Base-by-base conservation (phyloP, 495 filamentous ascomycete species). In the Pyrenopolyporus hunteri region DNA sequence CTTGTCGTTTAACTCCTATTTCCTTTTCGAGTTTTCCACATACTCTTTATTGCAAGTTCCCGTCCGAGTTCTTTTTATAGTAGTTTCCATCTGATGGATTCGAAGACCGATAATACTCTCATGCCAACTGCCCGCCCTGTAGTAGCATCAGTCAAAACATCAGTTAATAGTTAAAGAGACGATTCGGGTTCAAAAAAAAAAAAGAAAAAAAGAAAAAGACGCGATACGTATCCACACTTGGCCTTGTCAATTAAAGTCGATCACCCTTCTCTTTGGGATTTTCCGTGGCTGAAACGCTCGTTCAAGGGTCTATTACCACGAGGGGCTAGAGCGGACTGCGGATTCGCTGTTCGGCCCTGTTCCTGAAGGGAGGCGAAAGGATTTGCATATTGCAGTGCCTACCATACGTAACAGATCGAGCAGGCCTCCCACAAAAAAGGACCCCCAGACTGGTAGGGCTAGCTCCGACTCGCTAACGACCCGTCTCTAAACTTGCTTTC, bases 261-360 rank as follows among this genome's bases (percentile, higher is more conserved):
- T 33, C 46, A 61, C 49, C 52, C 31, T 63, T 44, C 42, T 56
- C 11, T 45, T 58, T 31, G 37, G 33, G 49, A 51, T 39, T 14
- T 44, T 36, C 59, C 37, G 59, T 63, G 59, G 54, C 54, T 64
- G 55, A 63, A 61, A 63, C 63, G 44, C n/a, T 50, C 59, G 47
- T 50, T 62, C 59, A 64, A 48, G 58, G 64, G 32, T 59, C 28
- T 8, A 57, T 67, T 43, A 50, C 64, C 49, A 67, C 58, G 55
- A 55, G 54, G 58, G 39, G 57, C 25, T 40, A 67, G 42, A 45
- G 64, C 42, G 22, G 42, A 59, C 48, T 59, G 42, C 20, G 44
- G 52, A 63, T 57, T 53, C 49, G 47, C 46, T 57, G 20, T 32
- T 66, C 56, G 62, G 57, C 58, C 57, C 46, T 66, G 63, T 48